phyloP scores from a whole-genome alignment of 2,329 filamentous ascomycete species.

The Hymenotorrendiella dingleyae region DNA sequence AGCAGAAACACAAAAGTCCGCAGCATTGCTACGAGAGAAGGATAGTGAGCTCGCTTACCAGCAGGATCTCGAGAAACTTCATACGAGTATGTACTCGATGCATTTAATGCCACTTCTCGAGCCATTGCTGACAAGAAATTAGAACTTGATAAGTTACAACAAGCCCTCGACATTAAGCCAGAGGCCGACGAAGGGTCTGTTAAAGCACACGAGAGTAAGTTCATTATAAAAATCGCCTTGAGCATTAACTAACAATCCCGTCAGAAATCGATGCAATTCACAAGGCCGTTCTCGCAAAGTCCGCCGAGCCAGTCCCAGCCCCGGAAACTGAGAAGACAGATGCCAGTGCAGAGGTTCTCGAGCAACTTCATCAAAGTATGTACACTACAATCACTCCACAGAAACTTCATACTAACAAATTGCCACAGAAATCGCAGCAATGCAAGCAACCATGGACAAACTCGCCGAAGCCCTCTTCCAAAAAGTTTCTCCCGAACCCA shows the following conservation, averaged over 20 bases:
- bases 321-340: background rate
- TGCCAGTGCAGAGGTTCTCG: background rate
- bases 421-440: slow-evolving; percentile 5
- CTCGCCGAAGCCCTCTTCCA: slow-evolving; percentile 4
- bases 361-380: slow-evolving; percentile 5
- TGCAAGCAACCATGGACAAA: slow-evolving; percentile 9
- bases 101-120: no score
- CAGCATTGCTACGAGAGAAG: background rate
- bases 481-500: background rate
- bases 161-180: slow-evolving; percentile 1
- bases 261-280: slow-evolving; percentile 8
- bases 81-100: slow-evolving; percentile 3
- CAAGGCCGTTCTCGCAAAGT: slow-evolving; percentile 1
- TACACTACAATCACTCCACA: background rate
- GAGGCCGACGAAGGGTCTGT: background rate
- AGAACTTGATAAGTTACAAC: slow-evolving; percentile 9
- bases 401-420: background rate
- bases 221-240: background rate
- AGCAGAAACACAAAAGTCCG: background rate
- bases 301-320: background rate
- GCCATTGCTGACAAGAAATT: background rate
- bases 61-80: slow-evolving; percentile 2
- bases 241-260: background rate
- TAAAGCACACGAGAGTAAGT: slow-evolving; percentile 5
- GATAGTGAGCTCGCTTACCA: background rate